These are phyloP conservation scores for Metschnikowia borealis DNA, from an alignment of 805 yeast genomes.

Conservation along the genomic window DNA sequence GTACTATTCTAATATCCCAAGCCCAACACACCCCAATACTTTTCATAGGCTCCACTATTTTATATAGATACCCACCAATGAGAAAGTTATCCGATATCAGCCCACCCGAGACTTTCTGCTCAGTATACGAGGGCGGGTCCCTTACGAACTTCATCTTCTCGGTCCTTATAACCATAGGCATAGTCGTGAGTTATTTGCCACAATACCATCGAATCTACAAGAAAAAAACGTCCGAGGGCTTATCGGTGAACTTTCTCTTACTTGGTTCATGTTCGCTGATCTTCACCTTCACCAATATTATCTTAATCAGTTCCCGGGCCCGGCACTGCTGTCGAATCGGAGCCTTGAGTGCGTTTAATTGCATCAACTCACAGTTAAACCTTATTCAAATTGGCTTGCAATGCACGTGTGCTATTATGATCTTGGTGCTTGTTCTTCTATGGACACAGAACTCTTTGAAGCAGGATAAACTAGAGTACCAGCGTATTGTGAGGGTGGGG, in stretches of 20 bases:
- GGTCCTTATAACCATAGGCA: slow-evolving; percentile 57
- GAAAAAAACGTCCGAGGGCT: slow-evolving; percentile 69
- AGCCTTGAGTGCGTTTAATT: slow-evolving; percentile 48
- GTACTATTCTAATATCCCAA: not conserved
- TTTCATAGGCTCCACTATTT: too few relatives aligned
- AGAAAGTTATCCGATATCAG: not conserved
- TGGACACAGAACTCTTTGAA: slow-evolving; percentile 44
- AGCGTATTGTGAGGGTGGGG: slow-evolving; percentile 38
- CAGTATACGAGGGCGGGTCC: slow-evolving; percentile 48
- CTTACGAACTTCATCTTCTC: slow-evolving; percentile 46
- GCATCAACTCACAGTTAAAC: slow-evolving; percentile 63
- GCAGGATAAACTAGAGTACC: slow-evolving; percentile 45
- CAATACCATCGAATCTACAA: slow-evolving; percentile 60
- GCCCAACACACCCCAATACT: not conserved
- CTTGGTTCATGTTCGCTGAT: slow-evolving; percentile 70
- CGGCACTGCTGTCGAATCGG: slow-evolving; percentile 54
- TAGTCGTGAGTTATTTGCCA: slow-evolving; percentile 67
- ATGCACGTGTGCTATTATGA: slow-evolving; percentile 53
- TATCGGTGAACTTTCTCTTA: slow-evolving; percentile 67
- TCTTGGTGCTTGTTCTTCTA: slow-evolving; percentile 51
- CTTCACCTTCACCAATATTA: slow-evolving; percentile 62
- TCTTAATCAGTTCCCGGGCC: slow-evolving; percentile 57
- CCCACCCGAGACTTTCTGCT: slow-evolving; percentile 29
- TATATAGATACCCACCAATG: not conserved
- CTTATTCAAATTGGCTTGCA: slow-evolving; percentile 65